Evolutionary conservation across 345 rosid genomes (phyloP).

Genomic region (Eucalyptus cloeziana): DNA sequence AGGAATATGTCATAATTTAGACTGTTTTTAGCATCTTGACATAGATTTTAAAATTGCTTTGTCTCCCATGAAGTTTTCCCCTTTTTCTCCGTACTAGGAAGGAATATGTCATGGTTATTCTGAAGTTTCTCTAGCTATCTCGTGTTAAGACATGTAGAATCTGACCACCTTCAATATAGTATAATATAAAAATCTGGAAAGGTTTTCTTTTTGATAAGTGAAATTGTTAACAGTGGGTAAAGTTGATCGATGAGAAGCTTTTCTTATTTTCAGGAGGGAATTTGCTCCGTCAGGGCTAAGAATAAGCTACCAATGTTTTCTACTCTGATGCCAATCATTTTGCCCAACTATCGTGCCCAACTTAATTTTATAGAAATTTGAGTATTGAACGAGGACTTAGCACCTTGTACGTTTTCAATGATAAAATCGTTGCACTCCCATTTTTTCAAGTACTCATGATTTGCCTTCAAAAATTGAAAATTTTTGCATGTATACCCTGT

Average conservation of each 20-base stretch:
- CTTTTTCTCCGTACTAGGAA: no score
- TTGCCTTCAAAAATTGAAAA: neutral
- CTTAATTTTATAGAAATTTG: no score
- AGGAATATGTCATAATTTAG: neutral
- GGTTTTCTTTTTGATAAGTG: neutral
- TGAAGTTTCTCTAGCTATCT: no score
- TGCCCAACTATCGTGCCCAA: neutral
- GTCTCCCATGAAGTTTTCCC: no score
- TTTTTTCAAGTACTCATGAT: no score
- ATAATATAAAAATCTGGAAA: neutral
- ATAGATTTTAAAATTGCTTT: no score
- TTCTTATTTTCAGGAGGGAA: neutral
- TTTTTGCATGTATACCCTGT: neutral
- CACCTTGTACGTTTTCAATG: neutral
- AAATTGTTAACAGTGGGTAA: neutral
- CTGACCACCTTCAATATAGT: no score
- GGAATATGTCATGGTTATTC: no score
- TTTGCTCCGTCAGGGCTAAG: neutral
- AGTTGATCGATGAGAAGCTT: neutral
- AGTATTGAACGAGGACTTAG: neutral
- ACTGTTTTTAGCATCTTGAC: neutral
- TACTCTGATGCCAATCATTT: neutral
- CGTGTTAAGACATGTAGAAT: no score
- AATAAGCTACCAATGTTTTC: no score
- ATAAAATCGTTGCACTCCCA: no score